These are phyloP conservation scores for Phaeoacremonium minimum DNA, from an alignment of 2,329 filamentous ascomycete species.

Conservation along the genomic window DNA sequence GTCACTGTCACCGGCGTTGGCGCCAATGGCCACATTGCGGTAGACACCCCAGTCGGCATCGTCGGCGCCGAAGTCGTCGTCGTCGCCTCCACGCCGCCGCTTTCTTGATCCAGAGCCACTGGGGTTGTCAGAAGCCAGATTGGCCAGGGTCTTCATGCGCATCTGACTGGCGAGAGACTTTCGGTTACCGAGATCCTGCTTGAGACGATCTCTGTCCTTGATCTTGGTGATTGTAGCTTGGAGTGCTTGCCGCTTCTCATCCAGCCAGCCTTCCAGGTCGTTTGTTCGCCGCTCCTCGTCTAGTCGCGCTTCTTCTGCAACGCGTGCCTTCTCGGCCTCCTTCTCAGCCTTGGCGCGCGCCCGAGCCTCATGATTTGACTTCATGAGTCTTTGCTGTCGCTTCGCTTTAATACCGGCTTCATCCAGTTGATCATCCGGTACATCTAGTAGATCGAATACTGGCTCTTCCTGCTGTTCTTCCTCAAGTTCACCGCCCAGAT, in stretches of 20 bases:
- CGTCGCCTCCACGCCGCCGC: slow-evolving; percentile 79
- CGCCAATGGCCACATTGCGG: slow-evolving; percentile 82
- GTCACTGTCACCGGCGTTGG: slow-evolving; percentile 65
- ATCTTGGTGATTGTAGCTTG: slow-evolving; percentile 71
- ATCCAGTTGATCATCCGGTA: slow-evolving; percentile 88
- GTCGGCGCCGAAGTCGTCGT: slow-evolving; percentile 94
- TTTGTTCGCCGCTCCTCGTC: slow-evolving; percentile 82
- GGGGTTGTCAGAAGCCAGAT: slow-evolving; percentile 86
- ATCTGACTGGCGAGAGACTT: slow-evolving; percentile 95
- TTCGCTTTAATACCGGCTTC: slow-evolving; percentile 90
- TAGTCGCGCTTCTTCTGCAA: slow-evolving; percentile 76
- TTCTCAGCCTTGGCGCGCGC: slow-evolving; percentile 95
- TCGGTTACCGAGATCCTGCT: slow-evolving; percentile 91
- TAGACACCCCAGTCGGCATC: slow-evolving; percentile 99
- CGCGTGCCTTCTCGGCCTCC: slow-evolving; percentile 80
- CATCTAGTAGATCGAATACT: slow-evolving; percentile 82
- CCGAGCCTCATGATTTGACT: slow-evolving; percentile 90
- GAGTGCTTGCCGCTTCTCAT: slow-evolving; percentile 74
- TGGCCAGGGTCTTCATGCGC: slow-evolving; percentile 97
- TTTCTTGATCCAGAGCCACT: slow-evolving; percentile 59
- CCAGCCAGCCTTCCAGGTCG: slow-evolving; percentile 82
- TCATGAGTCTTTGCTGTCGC: slow-evolving; percentile 85
- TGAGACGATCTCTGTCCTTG: slow-evolving; percentile 88
- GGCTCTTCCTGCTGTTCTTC: slow-evolving; percentile 76
- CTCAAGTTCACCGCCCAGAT: slow-evolving; percentile 77